Conservation (phyloP, 139 green algal species). For the Marvania coccoides region DNA sequence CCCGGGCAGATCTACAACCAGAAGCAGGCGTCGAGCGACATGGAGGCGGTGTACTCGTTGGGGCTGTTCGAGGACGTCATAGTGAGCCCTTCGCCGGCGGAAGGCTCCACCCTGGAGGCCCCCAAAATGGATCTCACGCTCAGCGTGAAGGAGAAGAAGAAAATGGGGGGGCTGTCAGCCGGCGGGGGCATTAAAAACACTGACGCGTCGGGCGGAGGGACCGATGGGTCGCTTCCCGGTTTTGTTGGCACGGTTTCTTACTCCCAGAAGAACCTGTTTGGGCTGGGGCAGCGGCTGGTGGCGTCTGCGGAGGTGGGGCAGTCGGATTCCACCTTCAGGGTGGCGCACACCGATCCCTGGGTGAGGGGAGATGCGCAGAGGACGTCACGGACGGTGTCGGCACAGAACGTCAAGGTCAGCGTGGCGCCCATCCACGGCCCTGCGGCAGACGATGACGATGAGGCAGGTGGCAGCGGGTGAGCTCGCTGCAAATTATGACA, state of each 20-base stretch:
- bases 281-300: conserved; percentile 81
- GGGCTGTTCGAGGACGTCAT: conserved; percentile 94
- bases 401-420: conserved; percentile 53
- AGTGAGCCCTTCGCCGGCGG: conserved; percentile 72
- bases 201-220: conserved; percentile 28
- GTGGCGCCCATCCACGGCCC: conserved; percentile 44
- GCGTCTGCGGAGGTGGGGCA: conserved; percentile 72
- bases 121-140: conserved; percentile 75
- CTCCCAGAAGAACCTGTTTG: conserved; percentile 85
- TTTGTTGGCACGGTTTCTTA: conserved; percentile 82
- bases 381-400: conserved; percentile 72
- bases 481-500: no score
- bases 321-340: conserved; percentile 79
- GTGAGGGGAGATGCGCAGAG: conserved; percentile 75
- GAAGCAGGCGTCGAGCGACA: conserved; percentile 65
- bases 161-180: conserved; percentile 70
- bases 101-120: conserved; percentile 41
- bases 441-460: conserved; percentile 31
- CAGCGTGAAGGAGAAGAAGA: conserved; percentile 80
- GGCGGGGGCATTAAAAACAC: conserved; percentile 84
- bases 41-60: conserved; percentile 84
- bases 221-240: conserved; percentile 62
- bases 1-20: conserved; percentile 74
- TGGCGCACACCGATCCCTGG: conserved; percentile 92
- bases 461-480: no score